Conservation (phyloP, 163 green algal species). For the Volvox carteri region DNA sequence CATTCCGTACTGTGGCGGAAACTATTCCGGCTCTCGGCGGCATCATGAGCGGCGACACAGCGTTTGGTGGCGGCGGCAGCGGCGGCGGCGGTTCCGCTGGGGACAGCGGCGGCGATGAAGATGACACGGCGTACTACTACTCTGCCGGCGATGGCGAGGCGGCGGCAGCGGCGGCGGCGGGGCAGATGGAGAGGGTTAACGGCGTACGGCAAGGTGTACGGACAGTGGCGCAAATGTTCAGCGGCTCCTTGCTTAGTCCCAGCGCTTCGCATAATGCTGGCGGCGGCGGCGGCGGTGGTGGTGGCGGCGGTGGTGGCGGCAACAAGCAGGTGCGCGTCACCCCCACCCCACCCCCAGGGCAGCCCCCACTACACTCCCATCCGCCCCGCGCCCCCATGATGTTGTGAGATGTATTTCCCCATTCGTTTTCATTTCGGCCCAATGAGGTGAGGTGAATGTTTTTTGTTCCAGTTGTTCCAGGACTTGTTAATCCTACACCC, state of each 20-base stretch:
- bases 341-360: too few species aligned
- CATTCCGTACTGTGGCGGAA: slow-evolving; percentile 36
- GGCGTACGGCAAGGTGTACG: background rate
- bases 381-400: too few species aligned
- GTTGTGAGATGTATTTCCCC: too few species aligned
- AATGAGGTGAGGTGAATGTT: too few species aligned
- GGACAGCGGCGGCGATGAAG: slow-evolving; percentile 9
- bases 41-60: background rate
- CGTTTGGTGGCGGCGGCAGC: background rate
- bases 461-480: too few species aligned
- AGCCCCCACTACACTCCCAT: too few species aligned
- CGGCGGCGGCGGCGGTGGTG: background rate
- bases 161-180: slow-evolving; percentile 6
- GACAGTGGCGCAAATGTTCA: slow-evolving; percentile 15
- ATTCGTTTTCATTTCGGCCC: too few species aligned
- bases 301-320: background rate
- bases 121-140: slow-evolving; percentile 34
- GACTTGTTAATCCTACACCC: too few species aligned
- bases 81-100: background rate
- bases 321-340: too few species aligned
- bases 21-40: slow-evolving; percentile 30
- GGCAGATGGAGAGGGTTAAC: background rate
- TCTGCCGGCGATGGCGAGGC: slow-evolving; percentile 4
- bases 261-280: background rate
- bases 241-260: background rate